phyloP scores from a whole-genome alignment of 1,139 yeast species.

The Yamadazyma atmosphaerica region DNA sequence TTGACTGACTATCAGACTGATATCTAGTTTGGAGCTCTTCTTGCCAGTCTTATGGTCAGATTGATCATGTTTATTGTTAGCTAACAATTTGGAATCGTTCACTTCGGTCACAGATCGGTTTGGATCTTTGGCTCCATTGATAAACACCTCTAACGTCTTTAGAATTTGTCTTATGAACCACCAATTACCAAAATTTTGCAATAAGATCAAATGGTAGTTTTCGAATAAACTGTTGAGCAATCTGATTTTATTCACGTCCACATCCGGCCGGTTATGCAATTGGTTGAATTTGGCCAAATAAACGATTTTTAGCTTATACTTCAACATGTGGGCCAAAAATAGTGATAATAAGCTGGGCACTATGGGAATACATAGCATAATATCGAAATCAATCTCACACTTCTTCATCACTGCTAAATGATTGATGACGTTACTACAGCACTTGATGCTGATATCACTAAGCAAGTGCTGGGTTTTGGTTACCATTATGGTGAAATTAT shows the following conservation, averaged over 20 bases:
- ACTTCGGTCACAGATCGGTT: not conserved
- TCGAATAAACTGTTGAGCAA: conserved; percentile 8
- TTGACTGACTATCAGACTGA: conserved; percentile 5
- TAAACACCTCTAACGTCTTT: conserved; percentile 10
- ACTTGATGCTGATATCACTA: not conserved
- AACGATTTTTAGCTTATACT: conserved; percentile 14
- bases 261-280: conserved; percentile 9
- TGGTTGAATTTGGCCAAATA: conserved; percentile 13
- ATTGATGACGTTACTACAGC: conserved; percentile 1
- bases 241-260: conserved; percentile 6
- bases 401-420: not conserved
- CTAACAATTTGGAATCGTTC: not conserved
- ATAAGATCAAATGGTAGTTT: conserved; percentile 11
- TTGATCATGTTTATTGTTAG: no score
- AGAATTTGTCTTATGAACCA: conserved; percentile 22
- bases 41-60: not conserved
- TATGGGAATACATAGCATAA: conserved; percentile 11
- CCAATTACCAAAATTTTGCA: conserved; percentile 18
- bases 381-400: conserved; percentile 1
- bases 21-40: conserved; percentile 2
- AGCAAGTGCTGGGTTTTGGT: conserved; percentile 7
- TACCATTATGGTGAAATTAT: not conserved
- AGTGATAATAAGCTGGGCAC: conserved; percentile 13
- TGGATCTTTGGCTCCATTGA: not conserved
- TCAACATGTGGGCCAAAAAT: conserved; percentile 11